These are phyloP conservation scores for Penicillium oxalicum DNA, from an alignment of 2,329 filamentous ascomycete species.

Conservation along the genomic window DNA sequence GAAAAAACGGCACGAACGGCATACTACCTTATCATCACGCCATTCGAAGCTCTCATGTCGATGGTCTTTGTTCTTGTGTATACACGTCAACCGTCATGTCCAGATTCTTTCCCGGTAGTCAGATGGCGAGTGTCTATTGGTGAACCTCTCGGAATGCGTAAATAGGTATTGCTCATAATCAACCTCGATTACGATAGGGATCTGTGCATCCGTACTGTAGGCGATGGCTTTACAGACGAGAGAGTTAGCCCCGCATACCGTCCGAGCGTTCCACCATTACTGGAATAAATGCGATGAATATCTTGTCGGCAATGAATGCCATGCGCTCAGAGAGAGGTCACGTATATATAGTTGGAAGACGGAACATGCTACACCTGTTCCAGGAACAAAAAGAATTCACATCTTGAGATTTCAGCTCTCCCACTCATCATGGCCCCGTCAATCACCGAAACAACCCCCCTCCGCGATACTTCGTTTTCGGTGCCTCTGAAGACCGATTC, in stretches of 20 bases:
- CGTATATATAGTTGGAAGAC: too few relatives aligned
- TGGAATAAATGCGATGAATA: too few relatives aligned
- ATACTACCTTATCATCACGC: slow-evolving; percentile 8
- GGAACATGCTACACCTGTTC: too few relatives aligned
- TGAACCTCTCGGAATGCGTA: too few relatives aligned
- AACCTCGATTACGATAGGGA: background rate
- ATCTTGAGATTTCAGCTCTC: too few relatives aligned
- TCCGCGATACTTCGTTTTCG: slow-evolving; percentile 22
- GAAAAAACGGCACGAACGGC: background rate
- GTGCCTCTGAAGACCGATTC: slow-evolving; percentile 25
- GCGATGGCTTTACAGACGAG: background rate
- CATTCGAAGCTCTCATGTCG: slow-evolving; percentile 9
- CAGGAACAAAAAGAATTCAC: too few relatives aligned
- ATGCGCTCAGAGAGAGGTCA: too few relatives aligned
- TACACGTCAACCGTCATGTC: slow-evolving; percentile 5
- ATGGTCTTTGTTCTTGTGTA: background rate
- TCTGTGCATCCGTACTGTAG: background rate
- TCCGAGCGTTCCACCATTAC: too few relatives aligned
- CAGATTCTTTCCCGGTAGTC: background rate
- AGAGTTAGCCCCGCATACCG: slow-evolving; percentile 7
- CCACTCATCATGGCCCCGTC: slow-evolving; percentile 30
- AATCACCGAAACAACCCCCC: slow-evolving; percentile 25
- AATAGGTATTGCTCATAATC: background rate
- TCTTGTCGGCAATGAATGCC: too few relatives aligned
- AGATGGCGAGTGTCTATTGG: background rate